These are phyloP conservation scores for grape (Vitis vinifera) DNA, from an alignment of 164 flowering plant genomes.

Conservation along the genomic window ASM3070453v1 NC_081811.1:22926001-22926500, in stretches of 20 bases:
- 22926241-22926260: not conserved
- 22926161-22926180: slow-evolving; percentile 40
- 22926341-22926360: slow-evolving; percentile 47
- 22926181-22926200: slow-evolving; percentile 39
- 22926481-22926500: too few relatives aligned
- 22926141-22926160: slow-evolving; percentile 47
- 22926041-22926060: not conserved
- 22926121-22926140: slow-evolving; percentile 53
- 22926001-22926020: too few relatives aligned
- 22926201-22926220: slow-evolving; percentile 35
- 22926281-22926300: too few relatives aligned
- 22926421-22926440: not conserved
- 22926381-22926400: slow-evolving; percentile 39
- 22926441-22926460: not conserved
- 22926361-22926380: slow-evolving; percentile 53
- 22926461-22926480: too few relatives aligned
- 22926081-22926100: not conserved
- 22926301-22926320: not conserved
- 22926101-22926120: slow-evolving; percentile 56
- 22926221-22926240: slow-evolving; percentile 21
- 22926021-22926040: too few relatives aligned
- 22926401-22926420: slow-evolving; percentile 37
- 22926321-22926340: slow-evolving; percentile 47
- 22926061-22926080: too few relatives aligned
- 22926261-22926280: not conserved